These are phyloP conservation scores for Trichomonascaceae sp. DNA, from an alignment of 1,139 yeast species.

Conservation along the genomic window DNA sequence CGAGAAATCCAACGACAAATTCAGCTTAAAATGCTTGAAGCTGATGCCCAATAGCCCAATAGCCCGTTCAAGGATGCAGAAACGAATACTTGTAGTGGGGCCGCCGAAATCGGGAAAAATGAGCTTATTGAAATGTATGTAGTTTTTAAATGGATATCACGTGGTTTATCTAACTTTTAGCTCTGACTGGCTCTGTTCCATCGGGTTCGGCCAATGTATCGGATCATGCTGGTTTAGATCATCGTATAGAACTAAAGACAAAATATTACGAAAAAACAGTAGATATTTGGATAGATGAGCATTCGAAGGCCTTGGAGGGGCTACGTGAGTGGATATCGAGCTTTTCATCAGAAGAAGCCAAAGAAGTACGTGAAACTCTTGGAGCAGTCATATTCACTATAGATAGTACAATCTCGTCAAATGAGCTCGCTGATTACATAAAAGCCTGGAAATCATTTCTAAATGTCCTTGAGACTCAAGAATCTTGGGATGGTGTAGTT, in stretches of 20 bases:
- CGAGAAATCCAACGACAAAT: background rate
- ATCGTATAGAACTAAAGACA: conserved; percentile 30
- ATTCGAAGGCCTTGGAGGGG: conserved; percentile 13
- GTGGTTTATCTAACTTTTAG: conserved; percentile 9
- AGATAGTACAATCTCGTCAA: conserved; percentile 11
- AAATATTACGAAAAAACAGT: conserved; percentile 36
- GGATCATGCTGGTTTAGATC: conserved; percentile 33
- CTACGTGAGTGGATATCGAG: conserved; percentile 33
- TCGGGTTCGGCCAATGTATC: conserved; percentile 6
- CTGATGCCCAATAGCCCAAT: background rate
- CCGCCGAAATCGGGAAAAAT: conserved; percentile 34
- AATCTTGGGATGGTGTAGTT: conserved; percentile 26
- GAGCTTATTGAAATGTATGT: conserved; percentile 28
- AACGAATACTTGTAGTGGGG: conserved; percentile 38
- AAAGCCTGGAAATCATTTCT: conserved; percentile 17
- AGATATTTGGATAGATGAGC: conserved; percentile 42
- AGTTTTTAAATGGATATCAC: background rate
- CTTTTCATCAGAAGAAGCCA: conserved; percentile 33
- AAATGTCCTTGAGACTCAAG: conserved; percentile 19
- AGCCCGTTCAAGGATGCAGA: conserved; percentile 16
- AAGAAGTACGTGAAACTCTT: conserved; percentile 37
- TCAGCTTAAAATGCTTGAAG: background rate
- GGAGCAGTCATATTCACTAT: conserved; percentile 37
- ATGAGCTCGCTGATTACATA: conserved; percentile 11
- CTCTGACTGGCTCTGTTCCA: conserved; percentile 21